A percentile compares a stretch with the other conserved stretches of the same genome.
phyloP scores from a whole-genome alignment of 345 rosid genomes.

The Luvunga scandens region DNA sequence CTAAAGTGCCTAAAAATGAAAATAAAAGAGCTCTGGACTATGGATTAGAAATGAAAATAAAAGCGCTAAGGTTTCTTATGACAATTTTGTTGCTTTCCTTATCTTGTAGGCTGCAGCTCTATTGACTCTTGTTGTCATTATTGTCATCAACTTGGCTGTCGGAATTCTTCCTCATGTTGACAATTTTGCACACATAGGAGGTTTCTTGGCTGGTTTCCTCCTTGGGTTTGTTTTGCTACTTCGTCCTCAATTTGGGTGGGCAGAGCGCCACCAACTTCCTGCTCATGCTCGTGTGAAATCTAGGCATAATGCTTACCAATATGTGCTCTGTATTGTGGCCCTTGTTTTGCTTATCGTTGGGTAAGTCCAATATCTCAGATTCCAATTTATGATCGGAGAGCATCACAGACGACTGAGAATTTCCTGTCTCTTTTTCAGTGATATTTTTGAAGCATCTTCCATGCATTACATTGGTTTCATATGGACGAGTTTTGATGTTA shows the following conservation, averaged over 20 bases:
- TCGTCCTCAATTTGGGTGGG: conserved; percentile 85
- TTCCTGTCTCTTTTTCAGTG: neutral
- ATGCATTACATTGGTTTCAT: neutral
- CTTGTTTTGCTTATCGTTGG: conserved; percentile 51
- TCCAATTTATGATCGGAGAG: neutral
- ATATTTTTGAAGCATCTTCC: neutral
- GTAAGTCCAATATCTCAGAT: conserved; percentile 32
- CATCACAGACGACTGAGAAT: no score
- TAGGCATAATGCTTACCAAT: conserved; percentile 77
- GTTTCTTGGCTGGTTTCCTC: conserved; percentile 69
- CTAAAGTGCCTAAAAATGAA: neutral
- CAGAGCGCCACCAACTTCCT: conserved; percentile 40
- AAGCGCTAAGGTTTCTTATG: neutral
- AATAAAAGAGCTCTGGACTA: neutral
- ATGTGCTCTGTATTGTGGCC: conserved; percentile 46
- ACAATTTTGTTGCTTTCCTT: neutral
- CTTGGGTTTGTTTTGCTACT: conserved; percentile 65
- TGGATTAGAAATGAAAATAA: neutral
- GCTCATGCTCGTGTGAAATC: conserved; percentile 51
- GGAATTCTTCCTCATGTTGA: conserved; percentile 94
- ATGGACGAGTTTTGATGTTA: neutral
- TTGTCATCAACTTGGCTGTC: conserved; percentile 64
- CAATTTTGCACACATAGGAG: conserved; percentile 93
- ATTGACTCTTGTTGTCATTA: conserved; percentile 59
- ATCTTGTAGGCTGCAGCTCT: conserved; percentile 62